Conservation (phyloP, 306 rosid genomes). For the Quercus glauca region DNA sequence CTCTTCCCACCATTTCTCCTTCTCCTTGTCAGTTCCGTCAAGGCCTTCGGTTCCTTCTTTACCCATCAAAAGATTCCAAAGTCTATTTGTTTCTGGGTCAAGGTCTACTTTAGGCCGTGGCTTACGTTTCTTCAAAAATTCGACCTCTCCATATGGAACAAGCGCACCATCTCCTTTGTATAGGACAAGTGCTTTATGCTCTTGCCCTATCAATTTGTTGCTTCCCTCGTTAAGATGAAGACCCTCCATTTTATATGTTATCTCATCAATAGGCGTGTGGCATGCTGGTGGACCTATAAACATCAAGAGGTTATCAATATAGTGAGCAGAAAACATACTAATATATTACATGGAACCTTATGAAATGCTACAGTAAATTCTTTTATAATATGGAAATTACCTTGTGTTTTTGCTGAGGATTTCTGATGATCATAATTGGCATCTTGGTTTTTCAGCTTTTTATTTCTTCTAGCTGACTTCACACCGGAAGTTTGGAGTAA, state of each 20-base stretch:
- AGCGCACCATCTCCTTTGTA: conserved; percentile 60
- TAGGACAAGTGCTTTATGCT: conserved; percentile 62
- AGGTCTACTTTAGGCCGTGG: conserved; percentile 83
- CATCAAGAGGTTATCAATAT: conserved; percentile 27
- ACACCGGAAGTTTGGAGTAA: conserved; percentile 1
- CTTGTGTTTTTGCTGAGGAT: conserved; percentile 10
- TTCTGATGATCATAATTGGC: conserved; percentile 13
- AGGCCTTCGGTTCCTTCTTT: conserved; percentile 54
- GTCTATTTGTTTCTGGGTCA: conserved; percentile 80
- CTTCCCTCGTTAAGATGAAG: conserved; percentile 49
- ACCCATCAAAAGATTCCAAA: conserved; percentile 92
- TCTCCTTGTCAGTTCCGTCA: conserved; percentile 51
- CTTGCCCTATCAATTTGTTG: conserved; percentile 28
- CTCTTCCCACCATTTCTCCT: conserved; percentile 89
- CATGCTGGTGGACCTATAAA: conserved; percentile 44
- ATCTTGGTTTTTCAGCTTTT: conserved; percentile 7
- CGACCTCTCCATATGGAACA: conserved; percentile 49
- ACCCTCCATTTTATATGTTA: conserved; percentile 34
- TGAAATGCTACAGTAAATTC: neutral
- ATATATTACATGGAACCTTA: neutral
- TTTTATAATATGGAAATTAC: conserved; percentile 23
- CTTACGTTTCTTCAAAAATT: conserved; percentile 49
- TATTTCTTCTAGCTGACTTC: conserved; percentile 6
- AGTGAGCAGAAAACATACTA: neutral
- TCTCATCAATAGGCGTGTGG: conserved; percentile 36